A percentile compares a stretch with the other conserved stretches of the same genome.
These are phyloP conservation scores for Graphiopsis chlorocephala DNA, from an alignment of 2,329 filamentous ascomycete genomes.

Conservation along the genomic window DNA sequence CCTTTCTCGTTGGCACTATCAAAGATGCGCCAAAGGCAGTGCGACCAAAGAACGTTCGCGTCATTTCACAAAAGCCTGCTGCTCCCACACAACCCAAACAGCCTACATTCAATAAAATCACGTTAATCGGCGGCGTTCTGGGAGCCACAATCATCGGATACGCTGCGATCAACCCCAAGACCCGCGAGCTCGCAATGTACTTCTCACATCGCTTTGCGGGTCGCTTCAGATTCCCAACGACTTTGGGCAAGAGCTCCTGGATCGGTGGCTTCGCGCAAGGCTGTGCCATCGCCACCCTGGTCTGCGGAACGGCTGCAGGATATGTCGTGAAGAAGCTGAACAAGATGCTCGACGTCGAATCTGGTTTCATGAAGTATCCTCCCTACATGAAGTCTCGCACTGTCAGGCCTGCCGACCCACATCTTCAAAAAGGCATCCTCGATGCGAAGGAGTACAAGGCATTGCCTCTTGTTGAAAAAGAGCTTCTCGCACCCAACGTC, in stretches of 20 bases:
- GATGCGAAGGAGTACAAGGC: constrained; percentile 50
- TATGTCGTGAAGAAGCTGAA: constrained; percentile 19
- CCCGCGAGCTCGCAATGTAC: constrained; percentile 3
- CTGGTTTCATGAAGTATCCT: constrained; percentile 26
- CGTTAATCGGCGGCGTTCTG: constrained; percentile 4
- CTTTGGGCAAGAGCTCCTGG: constrained; percentile 4
- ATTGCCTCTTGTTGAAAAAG: constrained; percentile 42
- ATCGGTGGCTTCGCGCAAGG: constrained; percentile 37
- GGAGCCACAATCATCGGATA: constrained; percentile 4
- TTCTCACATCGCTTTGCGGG: constrained; percentile 2
- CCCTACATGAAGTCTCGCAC: constrained; percentile 38
- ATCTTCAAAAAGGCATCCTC: constrained; percentile 47
- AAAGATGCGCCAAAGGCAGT: constrained; percentile 21
- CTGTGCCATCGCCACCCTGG: constrained; percentile 36
- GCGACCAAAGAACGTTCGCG: constrained; percentile 4
- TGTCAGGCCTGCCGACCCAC: constrained; percentile 9
- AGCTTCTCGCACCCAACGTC: constrained; percentile 22
- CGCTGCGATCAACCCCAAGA: constrained; percentile 1
- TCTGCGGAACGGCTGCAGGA: constrained; percentile 18
- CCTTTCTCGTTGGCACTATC: constrained; percentile 38
- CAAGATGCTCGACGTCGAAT: constrained; percentile 18
- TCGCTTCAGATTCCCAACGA: background rate
- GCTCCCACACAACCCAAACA: constrained; percentile 52
- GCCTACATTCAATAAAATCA: constrained; percentile 62
- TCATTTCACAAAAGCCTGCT: constrained; percentile 6